Evolutionary conservation across 202 grass and related monocot species (phyloP).

Genomic region (Dendrocalamus latiflorus): DNA sequence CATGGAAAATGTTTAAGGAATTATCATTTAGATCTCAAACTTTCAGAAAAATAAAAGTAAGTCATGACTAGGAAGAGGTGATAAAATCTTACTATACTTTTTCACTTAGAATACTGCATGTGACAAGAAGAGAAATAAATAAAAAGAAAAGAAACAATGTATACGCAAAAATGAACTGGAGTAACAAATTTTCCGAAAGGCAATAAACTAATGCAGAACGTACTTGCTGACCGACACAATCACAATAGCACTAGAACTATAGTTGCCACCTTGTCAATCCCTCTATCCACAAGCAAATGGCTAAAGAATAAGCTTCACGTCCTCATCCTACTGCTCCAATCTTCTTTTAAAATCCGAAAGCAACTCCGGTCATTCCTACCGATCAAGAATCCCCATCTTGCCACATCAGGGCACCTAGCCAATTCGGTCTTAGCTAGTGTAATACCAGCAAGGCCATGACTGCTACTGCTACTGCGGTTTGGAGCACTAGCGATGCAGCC

Average conservation of each 20-base stretch:
- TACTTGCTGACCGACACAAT: slow-evolving; percentile 8
- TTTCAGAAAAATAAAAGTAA: neutral
- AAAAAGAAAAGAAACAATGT: neutral
- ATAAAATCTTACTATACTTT: neutral
- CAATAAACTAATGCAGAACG: slow-evolving; percentile 20
- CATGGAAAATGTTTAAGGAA: neutral
- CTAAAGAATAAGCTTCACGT: slow-evolving; percentile 32
- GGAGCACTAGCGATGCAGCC: slow-evolving; percentile 22
- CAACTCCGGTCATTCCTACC: slow-evolving; percentile 1
- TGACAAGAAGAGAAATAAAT: neutral
- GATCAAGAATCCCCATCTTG: slow-evolving; percentile 22
- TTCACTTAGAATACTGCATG: neutral
- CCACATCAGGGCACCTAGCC: neutral
- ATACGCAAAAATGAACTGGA: slow-evolving; percentile 7
- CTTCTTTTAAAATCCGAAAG: slow-evolving; percentile 40
- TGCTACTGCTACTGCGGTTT: slow-evolving; percentile 14
- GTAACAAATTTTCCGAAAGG: neutral
- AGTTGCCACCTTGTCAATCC: slow-evolving; percentile 1
- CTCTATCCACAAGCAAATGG: slow-evolving; percentile 37
- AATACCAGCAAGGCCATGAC: slow-evolving; percentile 31
- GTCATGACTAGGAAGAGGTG: neutral
- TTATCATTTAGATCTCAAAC: neutral
- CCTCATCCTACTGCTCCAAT: slow-evolving; percentile 18
- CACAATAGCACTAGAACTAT: neutral
- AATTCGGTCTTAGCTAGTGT: neutral